Evolutionary conservation across 768 basidiomycete genomes (phyloP), one percentile per base, ranked within the genome.

Genomic region (Heimioporus sp.): DNA sequence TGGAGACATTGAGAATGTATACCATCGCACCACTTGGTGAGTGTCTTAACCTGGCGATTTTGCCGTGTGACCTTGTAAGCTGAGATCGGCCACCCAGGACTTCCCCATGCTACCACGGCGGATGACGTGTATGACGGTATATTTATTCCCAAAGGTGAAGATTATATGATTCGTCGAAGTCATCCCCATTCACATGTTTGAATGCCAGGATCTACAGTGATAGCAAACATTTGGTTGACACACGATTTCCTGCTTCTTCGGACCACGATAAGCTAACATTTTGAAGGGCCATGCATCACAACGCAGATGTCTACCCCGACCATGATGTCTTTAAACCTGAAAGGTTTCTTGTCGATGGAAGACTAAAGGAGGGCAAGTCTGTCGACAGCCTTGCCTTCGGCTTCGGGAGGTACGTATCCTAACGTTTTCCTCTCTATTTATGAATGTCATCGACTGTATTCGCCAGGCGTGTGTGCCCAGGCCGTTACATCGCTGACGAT

Each of bases 261-360:
- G 28, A 10, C 10, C 17, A n/a, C 43, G 44, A 58, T 36, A 15
- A 24, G 35, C 50, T 15, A 35, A 35, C 13, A 35, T 6, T 21
- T 35, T 38, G 10, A 5, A 46, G 60, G 64, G 63, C 54, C 5
- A 63, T 63, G 32, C 3, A 44, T 21, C 59, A 31, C 15, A 19
- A 62, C 46, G 40, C 46, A 36, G 36, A 52, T 4, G 30, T 21
- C 4, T 63, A 54, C 38, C 50, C 64, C 5, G 58, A 66, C 13
- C 57, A 64, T 3, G 43, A 63, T 6, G 46, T 38, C 10, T 71
- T 73, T 57, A 63, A 60, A 35, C 71, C 68, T 6, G 70, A 71
- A 50, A 58, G 71, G 16, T 72, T 63, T 49, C 44, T 71, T 9
- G 43, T 46, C 20, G 49, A 50, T 13, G 68, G 60, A 2, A 46